Conservation (phyloP, 2,329 filamentous ascomycete species). For the Neofusicoccum sp. region DNA sequence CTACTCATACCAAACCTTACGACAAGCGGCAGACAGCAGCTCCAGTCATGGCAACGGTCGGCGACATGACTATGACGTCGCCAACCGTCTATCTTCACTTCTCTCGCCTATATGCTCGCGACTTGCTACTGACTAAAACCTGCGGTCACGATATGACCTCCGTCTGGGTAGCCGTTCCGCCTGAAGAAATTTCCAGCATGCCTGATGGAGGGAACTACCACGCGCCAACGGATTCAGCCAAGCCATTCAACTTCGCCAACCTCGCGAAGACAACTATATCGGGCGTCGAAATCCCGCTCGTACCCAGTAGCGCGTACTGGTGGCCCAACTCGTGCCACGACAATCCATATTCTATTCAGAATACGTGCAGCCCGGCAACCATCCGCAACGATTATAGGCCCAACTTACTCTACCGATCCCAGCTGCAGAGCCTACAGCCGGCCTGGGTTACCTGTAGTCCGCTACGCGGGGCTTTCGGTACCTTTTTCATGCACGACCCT, state of each 20-base stretch:
- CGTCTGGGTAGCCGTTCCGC: background rate
- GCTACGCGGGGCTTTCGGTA: background rate
- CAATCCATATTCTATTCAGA: background rate
- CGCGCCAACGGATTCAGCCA: background rate
- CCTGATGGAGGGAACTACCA: background rate
- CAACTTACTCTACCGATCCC: background rate
- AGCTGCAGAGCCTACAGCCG: constrained; percentile 1
- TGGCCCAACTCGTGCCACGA: constrained; percentile 4
- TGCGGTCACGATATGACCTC: background rate
- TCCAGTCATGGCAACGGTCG: background rate
- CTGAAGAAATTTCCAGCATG: background rate
- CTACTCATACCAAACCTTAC: background rate
- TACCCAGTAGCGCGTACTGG: constrained; percentile 11
- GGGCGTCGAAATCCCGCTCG: background rate
- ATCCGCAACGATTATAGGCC: constrained; percentile 7
- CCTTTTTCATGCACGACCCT: constrained; percentile 1
- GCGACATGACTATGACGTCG: background rate
- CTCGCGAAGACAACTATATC: background rate
- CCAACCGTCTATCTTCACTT: constrained; percentile 2
- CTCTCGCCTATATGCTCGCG: background rate
- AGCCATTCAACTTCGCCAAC: constrained; percentile 10
- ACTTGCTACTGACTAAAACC: background rate
- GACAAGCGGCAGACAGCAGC: background rate
- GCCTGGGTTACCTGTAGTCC: background rate
- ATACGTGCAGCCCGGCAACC: background rate